Percentiles rank a stretch among this genome's conserved stretches.
Conservation (phyloP, 345 rosid genomes). For the Boechera stricta region DNA sequence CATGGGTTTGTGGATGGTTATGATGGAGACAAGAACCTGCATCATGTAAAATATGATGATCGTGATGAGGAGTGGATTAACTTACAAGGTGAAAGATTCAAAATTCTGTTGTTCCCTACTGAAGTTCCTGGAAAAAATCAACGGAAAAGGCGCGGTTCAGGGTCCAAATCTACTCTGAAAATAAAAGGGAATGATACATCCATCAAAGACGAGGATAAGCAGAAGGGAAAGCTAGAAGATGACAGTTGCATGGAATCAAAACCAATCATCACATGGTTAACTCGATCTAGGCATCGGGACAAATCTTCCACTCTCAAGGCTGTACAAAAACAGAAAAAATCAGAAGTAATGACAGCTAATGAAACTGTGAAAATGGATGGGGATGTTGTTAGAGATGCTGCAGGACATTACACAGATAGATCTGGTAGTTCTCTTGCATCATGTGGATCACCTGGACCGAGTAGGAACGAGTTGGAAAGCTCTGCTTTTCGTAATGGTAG, state of each 20-base stretch:
- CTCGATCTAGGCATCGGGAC: conserved; percentile 61
- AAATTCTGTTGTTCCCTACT: conserved; percentile 78
- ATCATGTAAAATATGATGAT: conserved; percentile 95
- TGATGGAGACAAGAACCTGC: conserved; percentile 73
- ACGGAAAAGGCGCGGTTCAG: conserved; percentile 51
- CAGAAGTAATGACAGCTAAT: conserved; percentile 42
- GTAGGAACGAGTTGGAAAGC: conserved; percentile 47
- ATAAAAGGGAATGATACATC: conserved; percentile 49
- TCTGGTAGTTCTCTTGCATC: conserved; percentile 46
- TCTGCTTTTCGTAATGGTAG: conserved; percentile 46
- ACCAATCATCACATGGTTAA: conserved; percentile 93
- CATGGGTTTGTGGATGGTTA: conserved; percentile 79
- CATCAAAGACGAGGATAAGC: conserved; percentile 52
- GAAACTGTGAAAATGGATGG: conserved; percentile 44
- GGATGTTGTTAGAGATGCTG: conserved; percentile 41
- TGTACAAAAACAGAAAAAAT: conserved; percentile 58
- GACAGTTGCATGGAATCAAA: conserved; percentile 75
- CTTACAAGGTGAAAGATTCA: conserved; percentile 82
- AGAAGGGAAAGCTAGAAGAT: conserved; percentile 53
- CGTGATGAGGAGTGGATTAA: conserved; percentile 98
- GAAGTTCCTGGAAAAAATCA: conserved; percentile 70
- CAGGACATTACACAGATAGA: conserved; percentile 41
- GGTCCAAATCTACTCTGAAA: conserved; percentile 46
- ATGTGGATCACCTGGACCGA: conserved; percentile 46
- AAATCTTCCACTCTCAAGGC: conserved; percentile 64